Evolutionary conservation across 805 yeast genomes (phyloP).

Genomic region (Starmera amethionina): DNA sequence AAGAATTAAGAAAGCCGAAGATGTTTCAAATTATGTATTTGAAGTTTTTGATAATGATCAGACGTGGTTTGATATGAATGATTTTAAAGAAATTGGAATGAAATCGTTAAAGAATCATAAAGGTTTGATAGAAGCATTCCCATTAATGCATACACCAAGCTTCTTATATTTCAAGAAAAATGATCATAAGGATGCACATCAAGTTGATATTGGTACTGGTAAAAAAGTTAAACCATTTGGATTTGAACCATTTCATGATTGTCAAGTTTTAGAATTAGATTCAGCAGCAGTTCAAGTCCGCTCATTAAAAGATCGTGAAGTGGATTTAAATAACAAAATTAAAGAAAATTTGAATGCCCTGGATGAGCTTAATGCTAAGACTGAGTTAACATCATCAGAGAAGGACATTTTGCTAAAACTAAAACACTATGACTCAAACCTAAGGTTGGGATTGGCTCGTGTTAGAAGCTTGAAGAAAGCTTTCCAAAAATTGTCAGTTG

Average conservation of each 20-base stretch:
- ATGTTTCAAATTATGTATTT: constrained; percentile 9
- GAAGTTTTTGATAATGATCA: constrained; percentile 42
- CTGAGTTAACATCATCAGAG: constrained; percentile 19
- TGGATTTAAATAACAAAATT: constrained; percentile 5
- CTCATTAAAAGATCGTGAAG: constrained; percentile 19
- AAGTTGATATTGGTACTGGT: constrained; percentile 26
- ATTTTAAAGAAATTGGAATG: constrained; percentile 47
- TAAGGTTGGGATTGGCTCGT: constrained; percentile 12
- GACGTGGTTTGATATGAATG: constrained; percentile 54
- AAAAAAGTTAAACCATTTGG: constrained; percentile 36
- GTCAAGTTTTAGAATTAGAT: constrained; percentile 27
- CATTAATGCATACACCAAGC: constrained; percentile 58
- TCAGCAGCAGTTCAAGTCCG: constrained; percentile 37
- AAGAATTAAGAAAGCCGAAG: constrained; percentile 7
- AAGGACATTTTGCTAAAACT: constrained; percentile 5
- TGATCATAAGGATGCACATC: constrained; percentile 32
- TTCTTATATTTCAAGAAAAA: constrained; percentile 65
- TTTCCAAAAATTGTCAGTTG: not conserved
- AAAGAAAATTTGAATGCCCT: constrained; percentile 18
- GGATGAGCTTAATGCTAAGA: constrained; percentile 18
- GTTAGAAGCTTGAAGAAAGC: constrained; percentile 7
- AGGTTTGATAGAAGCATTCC: constrained; percentile 40
- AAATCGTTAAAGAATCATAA: constrained; percentile 26
- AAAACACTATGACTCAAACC: constrained; percentile 14
- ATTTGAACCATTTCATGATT: constrained; percentile 48